Evolutionary conservation across 371 early-diverging fungal species (phyloP).

Genomic region (Capillidium heterosporum): DNA sequence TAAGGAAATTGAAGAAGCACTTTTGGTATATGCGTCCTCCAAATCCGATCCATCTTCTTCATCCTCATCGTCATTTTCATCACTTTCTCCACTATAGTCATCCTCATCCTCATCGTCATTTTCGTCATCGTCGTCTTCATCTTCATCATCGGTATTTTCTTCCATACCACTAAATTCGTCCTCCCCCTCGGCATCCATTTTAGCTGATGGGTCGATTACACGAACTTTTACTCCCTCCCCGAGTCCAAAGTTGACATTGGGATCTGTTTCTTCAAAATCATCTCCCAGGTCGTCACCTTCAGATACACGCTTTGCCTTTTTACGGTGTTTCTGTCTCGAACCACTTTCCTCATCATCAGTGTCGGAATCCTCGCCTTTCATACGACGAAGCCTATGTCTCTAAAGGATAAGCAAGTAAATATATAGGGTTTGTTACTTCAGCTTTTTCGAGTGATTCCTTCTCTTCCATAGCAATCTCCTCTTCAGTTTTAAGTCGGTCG

Average conservation of each 20-base stretch:
- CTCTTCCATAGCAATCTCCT: constrained; percentile 74
- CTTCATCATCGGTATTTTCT: constrained; percentile 22
- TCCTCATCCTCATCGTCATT: constrained; percentile 18
- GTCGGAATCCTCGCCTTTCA: constrained; percentile 61
- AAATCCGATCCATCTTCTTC: constrained; percentile 9
- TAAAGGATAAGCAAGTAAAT: not conserved
- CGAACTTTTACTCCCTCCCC: constrained; percentile 19
- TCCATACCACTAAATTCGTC: constrained; percentile 18
- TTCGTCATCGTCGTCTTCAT: constrained; percentile 25
- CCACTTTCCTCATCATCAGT: constrained; percentile 36
- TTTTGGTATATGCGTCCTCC: constrained; percentile 9
- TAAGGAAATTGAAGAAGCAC: constrained; percentile 3
- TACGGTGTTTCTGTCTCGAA: constrained; percentile 16
- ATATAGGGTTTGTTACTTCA: constrained; percentile 24
- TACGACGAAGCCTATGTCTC: constrained; percentile 60
- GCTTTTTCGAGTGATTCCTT: constrained; percentile 63
- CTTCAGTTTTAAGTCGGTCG: constrained; percentile 85
- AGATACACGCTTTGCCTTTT: constrained; percentile 13
- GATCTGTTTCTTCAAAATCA: constrained; percentile 33
- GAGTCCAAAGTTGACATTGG: constrained; percentile 16
- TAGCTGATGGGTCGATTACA: constrained; percentile 11
- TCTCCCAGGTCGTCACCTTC: constrained; percentile 76
- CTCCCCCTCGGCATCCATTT: constrained; percentile 14
- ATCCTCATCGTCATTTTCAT: constrained; percentile 14
- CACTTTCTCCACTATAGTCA: constrained; percentile 20